These are phyloP conservation scores for Euptelea pleiosperma DNA, from an alignment of 164 flowering plant species.

Conservation along the genomic window DNA sequence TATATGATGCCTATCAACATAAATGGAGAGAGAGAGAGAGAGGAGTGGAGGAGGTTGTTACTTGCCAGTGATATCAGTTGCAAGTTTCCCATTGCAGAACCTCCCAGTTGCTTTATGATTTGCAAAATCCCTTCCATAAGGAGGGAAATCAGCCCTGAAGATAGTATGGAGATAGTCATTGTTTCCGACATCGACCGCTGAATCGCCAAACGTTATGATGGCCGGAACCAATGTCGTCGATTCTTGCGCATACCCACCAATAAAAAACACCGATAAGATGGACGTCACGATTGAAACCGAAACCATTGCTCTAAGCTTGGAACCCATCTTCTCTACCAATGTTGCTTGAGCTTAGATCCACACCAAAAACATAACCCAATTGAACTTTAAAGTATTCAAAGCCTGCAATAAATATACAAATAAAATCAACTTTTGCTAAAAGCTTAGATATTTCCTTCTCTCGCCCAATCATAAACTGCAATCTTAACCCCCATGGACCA, in stretches of 20 bases:
- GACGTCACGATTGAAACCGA: too few species aligned
- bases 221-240: conserved; percentile 63
- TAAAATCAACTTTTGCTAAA: too few species aligned
- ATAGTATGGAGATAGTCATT: conserved; percentile 74
- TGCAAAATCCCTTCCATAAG: conserved; percentile 83
- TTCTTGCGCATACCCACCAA: conserved; percentile 21
- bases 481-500: conserved; percentile 84
- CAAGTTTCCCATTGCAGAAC: conserved; percentile 93
- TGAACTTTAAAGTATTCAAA: too few species aligned
- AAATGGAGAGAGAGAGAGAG: neutral
- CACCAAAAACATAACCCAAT: too few species aligned
- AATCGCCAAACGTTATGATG: conserved; percentile 83
- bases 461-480: too few species aligned
- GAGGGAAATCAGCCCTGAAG: conserved; percentile 83
- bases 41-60: too few species aligned
- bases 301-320: too few species aligned
- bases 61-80: conserved; percentile 87
- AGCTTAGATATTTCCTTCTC: too few species aligned
- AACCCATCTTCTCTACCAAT: too few species aligned
- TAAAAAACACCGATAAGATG: neutral
- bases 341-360: too few species aligned
- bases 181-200: conserved; percentile 88
- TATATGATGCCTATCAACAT: too few species aligned
- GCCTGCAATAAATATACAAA: too few species aligned
- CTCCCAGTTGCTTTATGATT: conserved; percentile 76